Evolutionary conservation across 2,329 filamentous ascomycete genomes (phyloP), one percentile per base, ranked within the genome.

Genomic region (Nigrospora osmanthi): DNA sequence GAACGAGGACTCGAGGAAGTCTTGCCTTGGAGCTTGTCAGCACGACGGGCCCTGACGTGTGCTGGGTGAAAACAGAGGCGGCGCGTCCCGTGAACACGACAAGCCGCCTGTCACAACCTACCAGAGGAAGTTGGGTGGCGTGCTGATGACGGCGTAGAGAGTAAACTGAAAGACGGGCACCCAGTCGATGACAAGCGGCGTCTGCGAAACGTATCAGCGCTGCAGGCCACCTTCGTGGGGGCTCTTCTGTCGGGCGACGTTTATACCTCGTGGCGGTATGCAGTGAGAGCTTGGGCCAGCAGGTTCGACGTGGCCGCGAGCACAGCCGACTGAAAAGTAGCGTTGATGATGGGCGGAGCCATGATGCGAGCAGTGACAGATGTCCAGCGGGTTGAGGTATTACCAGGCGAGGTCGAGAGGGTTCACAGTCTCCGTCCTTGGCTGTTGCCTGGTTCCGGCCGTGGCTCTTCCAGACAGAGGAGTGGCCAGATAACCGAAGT

Each of bases 91-190:
- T 28, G 7, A 28, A 4, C 23, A 10, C 9, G 23, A 28, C 23
- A 10, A 10, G 23, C 10, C 23, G 23, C 23, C 23, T 28, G 6
- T 28, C 23, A 33, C 32, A n/a, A 63, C 67, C 54, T 62, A 81
- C 89, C 89, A 95, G 55, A 87, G 60, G 59, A 89, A 87, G 66
- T 96, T 96, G 38, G 86, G 86, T 3, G 89, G 89, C 35, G 83
- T 85, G 63, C 76, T 83, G 47, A 95, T 59, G 32, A 87, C 59
- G 52, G 83, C 78, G 69, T 84, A 95, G 43, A 88, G 58, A 42
- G 87, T 67, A 64, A 94, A 95, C 60, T 89, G 86, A 53, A 89
- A 67, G 37, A 95, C 72, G 4, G 85, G 80, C 6, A 76, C 66
- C 65, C 75, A 74, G 64, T 89, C 78, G 54, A 94, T 69, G 19